These are phyloP conservation scores for Metarhizium brunneum DNA, from an alignment of 2,329 filamentous ascomycete species.

Conservation along the genomic window DNA sequence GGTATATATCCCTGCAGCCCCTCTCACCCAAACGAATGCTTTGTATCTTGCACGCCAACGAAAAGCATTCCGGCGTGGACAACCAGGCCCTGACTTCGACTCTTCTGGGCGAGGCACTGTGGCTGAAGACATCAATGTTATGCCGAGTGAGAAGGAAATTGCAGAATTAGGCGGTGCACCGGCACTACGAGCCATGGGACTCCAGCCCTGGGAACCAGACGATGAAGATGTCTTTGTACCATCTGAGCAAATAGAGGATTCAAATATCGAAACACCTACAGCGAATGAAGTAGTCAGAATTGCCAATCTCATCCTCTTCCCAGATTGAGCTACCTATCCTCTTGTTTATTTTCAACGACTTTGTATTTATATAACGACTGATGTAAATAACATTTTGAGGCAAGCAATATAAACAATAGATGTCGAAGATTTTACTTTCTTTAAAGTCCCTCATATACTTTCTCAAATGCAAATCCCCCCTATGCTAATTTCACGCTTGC, in stretches of 20 bases:
- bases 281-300: constrained; percentile 37
- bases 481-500: background rate
- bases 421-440: background rate
- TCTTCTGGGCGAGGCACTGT: too few species aligned
- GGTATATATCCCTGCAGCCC: too few species aligned
- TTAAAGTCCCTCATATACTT: background rate
- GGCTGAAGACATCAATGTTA: too few species aligned
- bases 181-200: constrained; percentile 15
- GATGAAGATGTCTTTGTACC: constrained; percentile 21
- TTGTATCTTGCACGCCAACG: too few species aligned
- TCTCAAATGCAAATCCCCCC: background rate
- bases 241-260: constrained; percentile 21
- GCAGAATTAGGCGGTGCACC: too few species aligned
- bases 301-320: constrained; percentile 47
- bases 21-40: too few species aligned
- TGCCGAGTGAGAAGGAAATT: too few species aligned
- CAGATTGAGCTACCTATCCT: background rate
- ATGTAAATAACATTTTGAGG: background rate
- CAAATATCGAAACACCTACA: background rate
- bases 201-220: constrained; percentile 33
- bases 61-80: too few species aligned
- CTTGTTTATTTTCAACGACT: background rate
- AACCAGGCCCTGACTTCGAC: too few species aligned
- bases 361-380: background rate
- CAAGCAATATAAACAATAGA: background rate